phyloP scores from a whole-genome alignment of 345 rosid genomes.

The Brassica cretica region DNA sequence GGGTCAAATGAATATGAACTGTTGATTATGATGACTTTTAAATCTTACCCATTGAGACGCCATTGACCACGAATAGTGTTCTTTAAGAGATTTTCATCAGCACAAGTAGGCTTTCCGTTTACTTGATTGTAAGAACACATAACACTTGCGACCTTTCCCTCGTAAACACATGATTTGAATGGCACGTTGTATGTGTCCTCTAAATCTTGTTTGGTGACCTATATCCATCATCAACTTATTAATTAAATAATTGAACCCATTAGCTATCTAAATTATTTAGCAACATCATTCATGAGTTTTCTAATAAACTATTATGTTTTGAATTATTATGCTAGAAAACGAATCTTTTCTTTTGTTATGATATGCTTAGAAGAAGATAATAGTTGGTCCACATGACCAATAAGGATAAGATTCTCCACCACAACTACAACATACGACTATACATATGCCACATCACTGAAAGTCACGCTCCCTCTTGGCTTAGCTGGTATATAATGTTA shows the following conservation, averaged over 20 bases:
- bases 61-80: slow-evolving; percentile 86
- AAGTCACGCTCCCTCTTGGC: slow-evolving; percentile 24
- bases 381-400: slow-evolving; percentile 39
- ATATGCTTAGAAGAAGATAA: slow-evolving; percentile 25
- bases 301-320: background rate
- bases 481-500: slow-evolving; percentile 29
- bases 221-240: slow-evolving; percentile 3
- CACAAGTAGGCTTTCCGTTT: slow-evolving; percentile 92
- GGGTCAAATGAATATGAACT: background rate
- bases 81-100: slow-evolving; percentile 74
- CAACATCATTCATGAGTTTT: background rate
- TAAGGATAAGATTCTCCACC: slow-evolving; percentile 39
- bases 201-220: slow-evolving; percentile 94
- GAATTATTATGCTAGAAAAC: background rate
- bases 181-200: slow-evolving; percentile 88
- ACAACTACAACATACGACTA: slow-evolving; percentile 20
- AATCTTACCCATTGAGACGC: slow-evolving; percentile 72
- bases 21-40: background rate
- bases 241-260: background rate
- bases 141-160: slow-evolving; percentile 87
- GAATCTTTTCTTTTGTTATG: background rate
- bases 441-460: slow-evolving; percentile 27
- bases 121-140: slow-evolving; percentile 99
- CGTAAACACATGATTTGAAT: slow-evolving; percentile 78
- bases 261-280: slow-evolving; percentile 3